Conservation (phyloP, 139 green algal species). For the Microglena sp. region DNA sequence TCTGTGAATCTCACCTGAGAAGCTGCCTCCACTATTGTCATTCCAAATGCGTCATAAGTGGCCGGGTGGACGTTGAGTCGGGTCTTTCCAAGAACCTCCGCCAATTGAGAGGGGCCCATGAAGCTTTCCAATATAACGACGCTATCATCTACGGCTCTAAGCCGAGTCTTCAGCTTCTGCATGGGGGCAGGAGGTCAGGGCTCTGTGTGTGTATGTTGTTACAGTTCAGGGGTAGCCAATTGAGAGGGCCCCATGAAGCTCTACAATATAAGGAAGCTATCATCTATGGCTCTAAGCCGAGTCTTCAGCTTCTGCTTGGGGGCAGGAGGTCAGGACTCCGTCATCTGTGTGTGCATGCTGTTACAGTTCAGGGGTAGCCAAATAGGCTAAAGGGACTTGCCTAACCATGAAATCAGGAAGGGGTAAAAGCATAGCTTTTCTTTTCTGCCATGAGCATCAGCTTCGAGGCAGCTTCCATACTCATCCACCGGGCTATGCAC, state of each 20-base stretch:
- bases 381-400: no score
- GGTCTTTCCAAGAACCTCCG: slow-evolving; percentile 43
- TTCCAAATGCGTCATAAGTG: slow-evolving; percentile 66
- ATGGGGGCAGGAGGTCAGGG: no score
- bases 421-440: no score
- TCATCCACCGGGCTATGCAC: no score
- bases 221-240: no score
- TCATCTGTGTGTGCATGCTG: no score
- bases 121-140: slow-evolving; percentile 52
- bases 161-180: slow-evolving; percentile 14
- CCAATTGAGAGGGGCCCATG: slow-evolving; percentile 46
- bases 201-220: no score
- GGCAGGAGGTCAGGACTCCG: no score
- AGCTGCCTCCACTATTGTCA: slow-evolving; percentile 84
- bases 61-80: slow-evolving; percentile 77
- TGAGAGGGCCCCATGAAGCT: slow-evolving; percentile 43
- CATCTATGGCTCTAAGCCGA: slow-evolving; percentile 25
- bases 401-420: no score
- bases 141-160: slow-evolving; percentile 23
- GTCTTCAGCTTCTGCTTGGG: slow-evolving; percentile 15
- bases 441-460: no score
- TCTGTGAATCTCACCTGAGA: slow-evolving; percentile 39
- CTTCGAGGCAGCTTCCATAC: no score
- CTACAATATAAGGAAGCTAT: slow-evolving; percentile 37
- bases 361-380: no score